These are phyloP conservation scores for Nicotiana tabacum DNA, from an alignment of 257 asterid genomes.

Conservation along the genomic window DNA sequence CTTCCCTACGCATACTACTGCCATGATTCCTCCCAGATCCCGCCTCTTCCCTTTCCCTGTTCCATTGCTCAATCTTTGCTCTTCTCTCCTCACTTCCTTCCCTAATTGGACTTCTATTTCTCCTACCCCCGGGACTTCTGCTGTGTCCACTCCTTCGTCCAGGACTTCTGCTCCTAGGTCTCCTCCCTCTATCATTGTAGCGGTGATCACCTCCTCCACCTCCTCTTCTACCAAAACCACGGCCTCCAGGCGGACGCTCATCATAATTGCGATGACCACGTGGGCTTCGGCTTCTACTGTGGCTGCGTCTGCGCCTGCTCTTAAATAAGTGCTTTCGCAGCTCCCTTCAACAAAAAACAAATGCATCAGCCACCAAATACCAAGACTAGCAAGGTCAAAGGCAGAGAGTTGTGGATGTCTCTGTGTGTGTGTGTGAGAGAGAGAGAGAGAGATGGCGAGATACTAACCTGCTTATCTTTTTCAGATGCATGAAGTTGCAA, in stretches of 20 bases:
- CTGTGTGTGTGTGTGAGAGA: not conserved
- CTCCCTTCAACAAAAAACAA: conserved; percentile 37
- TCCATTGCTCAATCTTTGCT: conserved; percentile 81
- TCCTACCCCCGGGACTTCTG: conserved; percentile 70
- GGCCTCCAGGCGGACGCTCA: conserved; percentile 47
- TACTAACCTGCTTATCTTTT: conserved; percentile 72
- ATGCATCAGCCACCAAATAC: conserved; percentile 15
- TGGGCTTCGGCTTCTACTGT: conserved; percentile 71
- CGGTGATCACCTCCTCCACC: conserved; percentile 41
- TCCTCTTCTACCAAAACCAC: conserved; percentile 51
- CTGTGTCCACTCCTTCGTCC: conserved; percentile 66
- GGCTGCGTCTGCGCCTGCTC: conserved; percentile 62
- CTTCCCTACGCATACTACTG: conserved; percentile 55
- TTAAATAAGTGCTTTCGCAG: conserved; percentile 71
- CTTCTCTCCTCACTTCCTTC: conserved; percentile 78
- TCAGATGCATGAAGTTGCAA: conserved; percentile 92
- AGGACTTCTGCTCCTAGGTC: conserved; percentile 80
- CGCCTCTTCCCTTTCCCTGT: conserved; percentile 33
- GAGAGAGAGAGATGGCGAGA: not conserved
- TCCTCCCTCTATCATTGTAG: conserved; percentile 62
- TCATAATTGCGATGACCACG: conserved; percentile 44
- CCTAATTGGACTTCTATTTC: conserved; percentile 60
- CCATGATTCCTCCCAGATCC: conserved; percentile 20
- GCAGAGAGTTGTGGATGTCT: not conserved
- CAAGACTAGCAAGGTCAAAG: not conserved